These are phyloP conservation scores for Neopestalotiopsis sp. DNA, from an alignment of 2,329 filamentous ascomycete species.

Conservation along the genomic window DNA sequence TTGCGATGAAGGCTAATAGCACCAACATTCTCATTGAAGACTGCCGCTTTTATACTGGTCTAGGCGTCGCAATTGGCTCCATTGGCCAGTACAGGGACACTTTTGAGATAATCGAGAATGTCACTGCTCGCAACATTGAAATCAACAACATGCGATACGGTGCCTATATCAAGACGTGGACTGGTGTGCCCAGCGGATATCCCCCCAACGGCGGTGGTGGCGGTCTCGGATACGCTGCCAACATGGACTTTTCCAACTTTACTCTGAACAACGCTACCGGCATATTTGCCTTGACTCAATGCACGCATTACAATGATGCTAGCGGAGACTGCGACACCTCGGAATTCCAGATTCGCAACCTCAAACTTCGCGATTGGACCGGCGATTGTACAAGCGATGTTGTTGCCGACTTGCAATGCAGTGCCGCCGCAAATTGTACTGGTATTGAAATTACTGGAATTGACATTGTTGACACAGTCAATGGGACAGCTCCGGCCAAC, in stretches of 20 bases:
- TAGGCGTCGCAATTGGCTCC: conserved; percentile 51
- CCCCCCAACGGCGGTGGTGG: conserved; percentile 65
- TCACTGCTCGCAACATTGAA: conserved; percentile 45
- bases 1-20: conserved; percentile 32
- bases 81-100: conserved; percentile 53
- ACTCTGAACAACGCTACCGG: conserved; percentile 24
- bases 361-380: conserved; percentile 23
- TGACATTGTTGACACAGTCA: conserved; percentile 19
- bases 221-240: conserved; percentile 48
- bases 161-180: conserved; percentile 64
- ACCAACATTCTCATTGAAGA: conserved; percentile 41
- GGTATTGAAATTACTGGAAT: conserved; percentile 17
- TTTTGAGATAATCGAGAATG: conserved; percentile 48
- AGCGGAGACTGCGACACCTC: conserved; percentile 26
- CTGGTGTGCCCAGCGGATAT: conserved; percentile 54
- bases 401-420: conserved; percentile 21
- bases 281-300: conserved; percentile 27
- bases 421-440: conserved; percentile 14
- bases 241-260: conserved; percentile 31
- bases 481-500: conserved; percentile 15
- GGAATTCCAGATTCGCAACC: conserved; percentile 29
- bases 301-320: conserved; percentile 28
- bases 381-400: conserved; percentile 22
- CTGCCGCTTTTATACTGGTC: conserved; percentile 45
- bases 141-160: conserved; percentile 36